Evolutionary conservation across 805 yeast genomes (phyloP).

Genomic region (Wickerhamiella azymoides): DNA sequence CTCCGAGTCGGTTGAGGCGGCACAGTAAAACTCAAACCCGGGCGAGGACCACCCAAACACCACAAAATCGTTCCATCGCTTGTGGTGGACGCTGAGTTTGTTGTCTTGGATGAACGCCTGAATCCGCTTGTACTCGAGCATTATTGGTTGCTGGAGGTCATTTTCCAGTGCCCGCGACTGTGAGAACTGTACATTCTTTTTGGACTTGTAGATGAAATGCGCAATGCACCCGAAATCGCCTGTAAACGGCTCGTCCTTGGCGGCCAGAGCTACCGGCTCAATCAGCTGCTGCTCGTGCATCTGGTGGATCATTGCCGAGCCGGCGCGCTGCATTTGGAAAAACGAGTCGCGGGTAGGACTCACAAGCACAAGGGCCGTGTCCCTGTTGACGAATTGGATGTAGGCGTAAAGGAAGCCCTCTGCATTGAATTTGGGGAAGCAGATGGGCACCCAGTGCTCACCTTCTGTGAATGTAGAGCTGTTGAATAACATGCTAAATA

Average conservation of each 20-base stretch:
- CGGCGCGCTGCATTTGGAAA: constrained; percentile 53
- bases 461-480: constrained; percentile 36
- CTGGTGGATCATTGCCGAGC: constrained; percentile 36
- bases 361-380: constrained; percentile 34
- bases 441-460: constrained; percentile 87
- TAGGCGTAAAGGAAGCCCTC: constrained; percentile 79
- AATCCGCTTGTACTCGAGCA: constrained; percentile 24
- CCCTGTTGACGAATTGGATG: constrained; percentile 42
- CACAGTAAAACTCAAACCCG: constrained; percentile 46
- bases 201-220: constrained; percentile 73
- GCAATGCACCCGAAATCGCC: constrained; percentile 38
- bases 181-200: constrained; percentile 50
- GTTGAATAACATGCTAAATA: constrained; percentile 57
- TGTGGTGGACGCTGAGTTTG: constrained; percentile 20
- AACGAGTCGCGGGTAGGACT: constrained; percentile 69
- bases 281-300: constrained; percentile 29
- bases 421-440: constrained; percentile 80
- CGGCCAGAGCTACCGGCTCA: constrained; percentile 28
- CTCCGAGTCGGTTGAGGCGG: constrained; percentile 46
- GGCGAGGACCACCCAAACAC: constrained; percentile 42
- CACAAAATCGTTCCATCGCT: constrained; percentile 16
- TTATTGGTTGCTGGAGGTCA: constrained; percentile 18
- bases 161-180: constrained; percentile 26
- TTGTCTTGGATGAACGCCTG: constrained; percentile 26
- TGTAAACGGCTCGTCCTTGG: constrained; percentile 19